These are phyloP conservation scores for Neurospora sp. DNA, from an alignment of 495 filamentous ascomycete species.

Conservation along the genomic window DNA sequence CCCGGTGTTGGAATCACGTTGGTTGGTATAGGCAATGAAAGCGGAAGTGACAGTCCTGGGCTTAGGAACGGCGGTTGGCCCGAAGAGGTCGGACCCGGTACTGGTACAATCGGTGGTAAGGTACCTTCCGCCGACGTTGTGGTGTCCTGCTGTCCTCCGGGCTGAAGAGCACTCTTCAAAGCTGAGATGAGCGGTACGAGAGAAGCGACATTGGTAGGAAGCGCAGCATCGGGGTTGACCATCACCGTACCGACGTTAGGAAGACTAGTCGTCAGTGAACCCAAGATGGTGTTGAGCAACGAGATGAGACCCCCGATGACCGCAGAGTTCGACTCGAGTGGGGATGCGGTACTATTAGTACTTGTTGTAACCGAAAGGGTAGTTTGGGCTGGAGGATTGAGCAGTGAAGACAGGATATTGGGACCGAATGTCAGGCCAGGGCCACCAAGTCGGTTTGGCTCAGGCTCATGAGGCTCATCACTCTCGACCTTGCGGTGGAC, in stretches of 20 bases:
- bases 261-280: neutral
- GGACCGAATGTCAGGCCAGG: constrained; percentile 4
- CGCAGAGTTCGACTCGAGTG: neutral
- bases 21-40: constrained; percentile 1
- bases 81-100: neutral
- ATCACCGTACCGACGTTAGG: neutral
- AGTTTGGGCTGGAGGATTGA: neutral
- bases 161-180: constrained; percentile 1
- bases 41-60: constrained; percentile 1
- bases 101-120: neutral
- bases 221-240: neutral
- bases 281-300: neutral
- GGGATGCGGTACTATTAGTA: neutral
- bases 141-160: neutral
- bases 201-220: neutral
- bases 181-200: neutral
- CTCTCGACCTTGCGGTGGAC: neutral
- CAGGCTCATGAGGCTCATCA: neutral
- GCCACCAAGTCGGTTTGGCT: constrained; percentile 2
- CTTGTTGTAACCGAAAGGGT: neutral
- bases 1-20: neutral
- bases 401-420: constrained; percentile 3
- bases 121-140: neutral
- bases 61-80: neutral
- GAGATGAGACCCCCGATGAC: constrained; percentile 5